These are phyloP conservation scores for Thielaviopsis punctulata DNA, from an alignment of 2,329 filamentous ascomycete genomes.

Conservation along the genomic window DNA sequence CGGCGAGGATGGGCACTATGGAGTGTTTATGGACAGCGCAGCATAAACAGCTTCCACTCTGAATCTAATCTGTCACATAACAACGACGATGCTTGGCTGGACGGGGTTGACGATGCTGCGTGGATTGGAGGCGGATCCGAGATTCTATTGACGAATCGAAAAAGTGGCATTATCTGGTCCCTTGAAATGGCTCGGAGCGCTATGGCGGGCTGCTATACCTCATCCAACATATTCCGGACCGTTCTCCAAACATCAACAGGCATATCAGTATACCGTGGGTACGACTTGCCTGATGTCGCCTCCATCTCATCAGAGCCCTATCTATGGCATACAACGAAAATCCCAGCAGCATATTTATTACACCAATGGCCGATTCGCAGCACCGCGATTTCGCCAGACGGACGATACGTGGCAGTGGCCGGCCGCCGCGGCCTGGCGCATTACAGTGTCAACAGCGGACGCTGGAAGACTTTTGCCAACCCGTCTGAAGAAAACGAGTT, in stretches of 20 bases:
- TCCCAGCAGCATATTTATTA: conserved; percentile 68
- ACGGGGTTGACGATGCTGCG: conserved; percentile 55
- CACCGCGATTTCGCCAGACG: conserved; percentile 77
- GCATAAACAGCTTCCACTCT: conserved; percentile 65
- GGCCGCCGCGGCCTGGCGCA: conserved; percentile 81
- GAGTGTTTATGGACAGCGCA: conserved; percentile 90
- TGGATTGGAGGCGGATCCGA: conserved; percentile 86
- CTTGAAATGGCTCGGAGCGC: conserved; percentile 89
- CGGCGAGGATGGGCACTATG: conserved; percentile 87
- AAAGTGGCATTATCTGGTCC: conserved; percentile 66
- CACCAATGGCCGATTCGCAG: conserved; percentile 88
- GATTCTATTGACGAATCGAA: conserved; percentile 53
- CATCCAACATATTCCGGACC: conserved; percentile 77
- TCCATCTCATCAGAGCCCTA: conserved; percentile 84
- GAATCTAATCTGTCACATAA: conserved; percentile 44
- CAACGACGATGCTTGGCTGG: conserved; percentile 73
- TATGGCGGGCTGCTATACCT: conserved; percentile 79
- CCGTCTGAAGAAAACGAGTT: conserved; percentile 74
- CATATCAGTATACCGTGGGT: conserved; percentile 83
- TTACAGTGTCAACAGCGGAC: conserved; percentile 83
- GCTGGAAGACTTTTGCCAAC: conserved; percentile 90
- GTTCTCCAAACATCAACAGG: conserved; percentile 76
- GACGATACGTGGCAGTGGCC: conserved; percentile 90
- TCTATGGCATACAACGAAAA: conserved; percentile 84
- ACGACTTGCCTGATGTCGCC: conserved; percentile 77